Percentiles rank a stretch among this genome's conserved stretches.
Evolutionary conservation across 2,329 filamentous ascomycete genomes (phyloP).

Genomic region (Talaromyces atroroseus): DNA sequence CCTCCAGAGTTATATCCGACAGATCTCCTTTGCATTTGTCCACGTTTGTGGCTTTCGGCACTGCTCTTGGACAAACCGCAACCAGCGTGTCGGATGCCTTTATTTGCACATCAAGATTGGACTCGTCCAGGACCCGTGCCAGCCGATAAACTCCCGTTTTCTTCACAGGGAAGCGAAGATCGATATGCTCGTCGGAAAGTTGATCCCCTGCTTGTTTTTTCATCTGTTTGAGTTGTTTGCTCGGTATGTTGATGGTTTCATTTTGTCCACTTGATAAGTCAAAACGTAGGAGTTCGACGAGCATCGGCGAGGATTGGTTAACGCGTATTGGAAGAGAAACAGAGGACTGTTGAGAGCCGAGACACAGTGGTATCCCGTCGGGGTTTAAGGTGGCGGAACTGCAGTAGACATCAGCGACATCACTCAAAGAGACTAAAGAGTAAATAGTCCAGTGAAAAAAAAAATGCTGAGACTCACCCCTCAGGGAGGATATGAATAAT

Average conservation of each 20-base stretch:
- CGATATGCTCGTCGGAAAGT: slow-evolving; percentile 53
- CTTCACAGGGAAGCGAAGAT: slow-evolving; percentile 69
- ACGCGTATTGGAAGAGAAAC: slow-evolving; percentile 77
- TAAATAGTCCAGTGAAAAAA: not conserved
- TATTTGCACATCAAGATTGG: slow-evolving; percentile 85
- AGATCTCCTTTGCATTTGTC: slow-evolving; percentile 81
- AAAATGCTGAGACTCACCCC: slow-evolving; percentile 51
- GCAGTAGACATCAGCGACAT: not conserved
- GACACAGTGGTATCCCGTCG: slow-evolving; percentile 71
- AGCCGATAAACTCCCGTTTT: slow-evolving; percentile 85
- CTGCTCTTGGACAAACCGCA: slow-evolving; percentile 76
- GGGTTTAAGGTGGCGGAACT: slow-evolving; percentile 85
- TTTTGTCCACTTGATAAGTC: slow-evolving; percentile 76
- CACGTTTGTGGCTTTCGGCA: slow-evolving; percentile 58
- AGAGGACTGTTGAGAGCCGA: slow-evolving; percentile 58
- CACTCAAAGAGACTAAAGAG: slow-evolving; percentile 22
- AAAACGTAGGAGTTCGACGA: slow-evolving; percentile 81
- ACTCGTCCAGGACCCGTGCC: slow-evolving; percentile 80
- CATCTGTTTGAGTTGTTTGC: slow-evolving; percentile 68
- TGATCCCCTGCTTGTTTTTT: slow-evolving; percentile 64
- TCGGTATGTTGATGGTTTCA: slow-evolving; percentile 71
- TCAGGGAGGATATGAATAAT: slow-evolving; percentile 97
- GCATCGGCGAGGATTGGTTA: slow-evolving; percentile 84
- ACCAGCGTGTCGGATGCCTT: slow-evolving; percentile 72
- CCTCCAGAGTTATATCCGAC: slow-evolving; percentile 76